Conservation (phyloP, 169 alveolate genomes). For the Cryptosporidium viatorum region DNA sequence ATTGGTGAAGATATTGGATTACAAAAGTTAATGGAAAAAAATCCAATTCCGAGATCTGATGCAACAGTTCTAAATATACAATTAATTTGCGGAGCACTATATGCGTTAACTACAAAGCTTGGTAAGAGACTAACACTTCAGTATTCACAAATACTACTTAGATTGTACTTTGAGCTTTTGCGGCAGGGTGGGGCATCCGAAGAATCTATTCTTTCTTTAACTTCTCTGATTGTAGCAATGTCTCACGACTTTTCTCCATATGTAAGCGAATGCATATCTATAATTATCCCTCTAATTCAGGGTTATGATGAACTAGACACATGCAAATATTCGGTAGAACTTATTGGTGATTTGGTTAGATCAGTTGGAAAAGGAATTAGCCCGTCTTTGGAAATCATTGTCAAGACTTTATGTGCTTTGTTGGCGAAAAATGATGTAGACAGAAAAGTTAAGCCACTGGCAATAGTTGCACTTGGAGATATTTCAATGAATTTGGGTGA, state of each 20-base stretch:
- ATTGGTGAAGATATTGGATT: constrained; percentile 70
- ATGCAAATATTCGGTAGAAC: constrained; percentile 48
- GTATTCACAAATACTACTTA: constrained; percentile 47
- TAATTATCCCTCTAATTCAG: constrained; percentile 41
- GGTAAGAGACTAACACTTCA: constrained; percentile 54
- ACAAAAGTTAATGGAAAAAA: constrained; percentile 57
- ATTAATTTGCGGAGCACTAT: constrained; percentile 59
- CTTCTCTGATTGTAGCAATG: constrained; percentile 58
- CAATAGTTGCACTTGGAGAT: constrained; percentile 90
- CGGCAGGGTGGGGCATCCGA: constrained; percentile 69
- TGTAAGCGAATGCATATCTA: constrained; percentile 46
- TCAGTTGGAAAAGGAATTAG: constrained; percentile 45
- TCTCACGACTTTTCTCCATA: constrained; percentile 64
- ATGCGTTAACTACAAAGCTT: constrained; percentile 69
- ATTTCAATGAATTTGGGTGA: constrained; percentile 89
- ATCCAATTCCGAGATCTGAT: constrained; percentile 62
- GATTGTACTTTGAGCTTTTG: constrained; percentile 59
- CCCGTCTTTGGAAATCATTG: constrained; percentile 41
- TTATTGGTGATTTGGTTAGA: constrained; percentile 68
- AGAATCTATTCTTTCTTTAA: constrained; percentile 41
- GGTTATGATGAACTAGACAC: constrained; percentile 68
- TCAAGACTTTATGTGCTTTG: constrained; percentile 57
- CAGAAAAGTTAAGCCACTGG: constrained; percentile 87
- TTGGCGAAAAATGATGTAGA: constrained; percentile 81
- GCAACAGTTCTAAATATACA: constrained; percentile 12